phyloP scores from a whole-genome alignment of 768 basidiomycete genomes.

The Phlebiopsis gigantea region DNA sequence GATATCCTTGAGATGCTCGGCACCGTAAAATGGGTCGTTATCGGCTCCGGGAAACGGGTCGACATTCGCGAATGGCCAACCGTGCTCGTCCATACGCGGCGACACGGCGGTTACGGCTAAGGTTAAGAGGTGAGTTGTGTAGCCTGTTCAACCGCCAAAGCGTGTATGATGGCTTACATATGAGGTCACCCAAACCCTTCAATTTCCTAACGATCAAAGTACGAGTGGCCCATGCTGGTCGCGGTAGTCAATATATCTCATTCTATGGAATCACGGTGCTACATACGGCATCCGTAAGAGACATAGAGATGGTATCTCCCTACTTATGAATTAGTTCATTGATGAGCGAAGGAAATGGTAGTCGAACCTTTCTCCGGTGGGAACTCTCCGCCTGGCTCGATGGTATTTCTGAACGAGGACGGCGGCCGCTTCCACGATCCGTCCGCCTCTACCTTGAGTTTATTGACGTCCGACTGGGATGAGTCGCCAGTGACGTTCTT shows the following conservation, averaged over 20 bases:
- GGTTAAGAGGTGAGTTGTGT: constrained; percentile 22
- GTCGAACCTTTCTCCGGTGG: constrained; percentile 66
- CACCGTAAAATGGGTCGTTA: constrained; percentile 66
- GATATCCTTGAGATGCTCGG: constrained; percentile 74
- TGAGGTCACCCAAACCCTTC: constrained; percentile 83
- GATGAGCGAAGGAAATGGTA: background rate
- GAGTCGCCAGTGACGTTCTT: background rate
- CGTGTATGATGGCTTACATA: constrained; percentile 66
- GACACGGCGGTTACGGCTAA: constrained; percentile 80
- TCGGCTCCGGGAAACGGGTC: constrained; percentile 69
- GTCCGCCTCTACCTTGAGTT: constrained; percentile 48
- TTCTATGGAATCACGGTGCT: too few relatives aligned
- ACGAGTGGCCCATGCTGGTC: constrained; percentile 85
- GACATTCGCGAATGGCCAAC: constrained; percentile 83
- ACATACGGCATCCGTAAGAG: constrained; percentile 77
- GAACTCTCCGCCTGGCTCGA: constrained; percentile 55
- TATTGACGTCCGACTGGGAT: constrained; percentile 40
- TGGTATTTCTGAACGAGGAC: constrained; percentile 48
- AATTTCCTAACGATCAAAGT: constrained; percentile 83
- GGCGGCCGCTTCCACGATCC: constrained; percentile 62
- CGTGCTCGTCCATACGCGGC: constrained; percentile 75
- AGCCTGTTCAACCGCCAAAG: background rate
- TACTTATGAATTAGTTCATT: constrained; percentile 23
- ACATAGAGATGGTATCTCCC: constrained; percentile 92
- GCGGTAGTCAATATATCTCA: background rate